phyloP scores from a whole-genome alignment of 495 filamentous ascomycete species.

The Jackrogersella minutella region DNA sequence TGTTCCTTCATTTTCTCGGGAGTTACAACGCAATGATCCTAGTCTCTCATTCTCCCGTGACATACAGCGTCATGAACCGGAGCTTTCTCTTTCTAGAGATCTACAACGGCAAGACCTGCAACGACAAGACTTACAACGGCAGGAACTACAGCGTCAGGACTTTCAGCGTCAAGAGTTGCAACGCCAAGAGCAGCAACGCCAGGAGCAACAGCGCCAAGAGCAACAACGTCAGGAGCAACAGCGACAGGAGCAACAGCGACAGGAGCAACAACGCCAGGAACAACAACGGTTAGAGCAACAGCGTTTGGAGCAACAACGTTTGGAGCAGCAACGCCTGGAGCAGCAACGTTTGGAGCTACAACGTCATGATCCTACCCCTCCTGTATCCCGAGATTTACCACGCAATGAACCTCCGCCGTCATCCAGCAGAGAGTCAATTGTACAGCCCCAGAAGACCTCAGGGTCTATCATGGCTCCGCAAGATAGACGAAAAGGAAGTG shows the following conservation, averaged over 20 bases:
- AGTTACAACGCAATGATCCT: slow-evolving; percentile 20
- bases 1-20: slow-evolving; percentile 2
- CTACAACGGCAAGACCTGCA: slow-evolving; percentile 10
- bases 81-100: slow-evolving; percentile 10
- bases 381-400: slow-evolving; percentile 58
- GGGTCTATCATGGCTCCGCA: slow-evolving; percentile 26
- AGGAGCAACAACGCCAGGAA: background rate
- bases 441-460: slow-evolving; percentile 61
- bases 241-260: slow-evolving; percentile 2
- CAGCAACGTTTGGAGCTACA: background rate
- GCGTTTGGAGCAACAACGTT: background rate
- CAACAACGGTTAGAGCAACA: background rate
- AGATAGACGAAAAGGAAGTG: slow-evolving; percentile 51
- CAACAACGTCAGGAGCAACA: slow-evolving; percentile 21
- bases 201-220: background rate
- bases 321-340: background rate
- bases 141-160: background rate
- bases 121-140: background rate
- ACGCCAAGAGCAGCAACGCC: background rate
- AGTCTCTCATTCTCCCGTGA: slow-evolving; percentile 16
- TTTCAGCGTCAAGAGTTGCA: background rate
- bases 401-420: slow-evolving; percentile 61
- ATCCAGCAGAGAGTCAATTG: slow-evolving; percentile 60
- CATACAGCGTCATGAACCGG: slow-evolving; percentile 14
- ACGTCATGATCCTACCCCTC: slow-evolving; percentile 21